Base-by-base conservation (phyloP, 805 yeast species). In the Candida parachauliodes region DNA sequence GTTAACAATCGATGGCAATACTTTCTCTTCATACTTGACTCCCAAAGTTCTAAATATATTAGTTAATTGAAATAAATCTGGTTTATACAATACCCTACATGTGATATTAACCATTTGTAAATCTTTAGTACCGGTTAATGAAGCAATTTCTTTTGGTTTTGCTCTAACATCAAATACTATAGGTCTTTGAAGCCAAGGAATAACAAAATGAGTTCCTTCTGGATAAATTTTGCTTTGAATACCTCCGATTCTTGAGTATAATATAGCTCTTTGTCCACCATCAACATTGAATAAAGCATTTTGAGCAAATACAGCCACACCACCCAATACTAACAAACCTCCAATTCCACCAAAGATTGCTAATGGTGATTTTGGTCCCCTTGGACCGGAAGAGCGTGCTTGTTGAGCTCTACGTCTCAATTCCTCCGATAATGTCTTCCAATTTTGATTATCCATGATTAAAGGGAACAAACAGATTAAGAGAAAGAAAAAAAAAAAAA, bases 101-200 rank as follows among this genome's bases (percentile, higher is more conserved):
- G 98, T 91, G 57, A 93, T 91, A 63, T 88, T 93, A 34, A 93
- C 98, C 98, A 93, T 93, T 70, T 93, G 98, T 58, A 93, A 75
- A 66, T 93, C 98, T 68, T 93, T 93, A 16, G 98, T 93, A 48
- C 98, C 98, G 1, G 98, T 93, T 54, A 94, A 75, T 18, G 96
- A 87, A 10, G 97, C 86, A 44, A 93, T 94, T 51, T 88, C 88
- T 65, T 97, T 81, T 42, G 98, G 98, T 60, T 88, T 91, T 32
- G 98, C 97, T 54, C 98, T 79, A 43, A 93, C 95, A 59, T 93
- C 98, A 62, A 84, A 93, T 36, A 88, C 77, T 34, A 88, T 74
- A 28, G 98, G 96, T 34, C 87, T 83, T 63, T 93, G 97, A 38
- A 93, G 65, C 89, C 97, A 89, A 28, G 98, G 98, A 47, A 91